These are phyloP conservation scores for Taiozyma onychis DNA, from an alignment of 1,139 yeast genomes.

Conservation along the genomic window DNA sequence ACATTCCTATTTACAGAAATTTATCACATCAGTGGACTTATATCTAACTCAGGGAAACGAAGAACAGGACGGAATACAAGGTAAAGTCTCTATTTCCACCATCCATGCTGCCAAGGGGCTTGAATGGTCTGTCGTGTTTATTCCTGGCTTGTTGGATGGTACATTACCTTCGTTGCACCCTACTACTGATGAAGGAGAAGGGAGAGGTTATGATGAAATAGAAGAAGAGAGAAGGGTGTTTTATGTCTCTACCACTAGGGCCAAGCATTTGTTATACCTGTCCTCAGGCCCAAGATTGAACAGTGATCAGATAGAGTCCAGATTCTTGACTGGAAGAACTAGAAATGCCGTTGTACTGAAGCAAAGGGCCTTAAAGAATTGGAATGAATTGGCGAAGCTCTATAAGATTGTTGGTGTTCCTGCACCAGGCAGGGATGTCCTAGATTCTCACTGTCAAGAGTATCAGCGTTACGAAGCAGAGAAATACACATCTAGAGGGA, in stretches of 20 bases:
- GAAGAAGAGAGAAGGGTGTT: slow-evolving; percentile 81
- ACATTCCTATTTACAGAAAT: slow-evolving; percentile 36
- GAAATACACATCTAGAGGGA: not conserved
- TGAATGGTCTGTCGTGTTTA: slow-evolving; percentile 91
- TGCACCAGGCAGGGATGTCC: not conserved
- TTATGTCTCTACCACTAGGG: slow-evolving; percentile 86
- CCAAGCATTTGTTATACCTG: slow-evolving; percentile 45
- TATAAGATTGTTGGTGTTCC: not conserved
- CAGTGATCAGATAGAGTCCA: slow-evolving; percentile 1
- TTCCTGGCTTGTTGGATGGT: slow-evolving; percentile 64
- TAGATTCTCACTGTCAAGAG: not conserved
- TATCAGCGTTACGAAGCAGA: not conserved
- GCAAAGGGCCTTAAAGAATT: slow-evolving; percentile 1
- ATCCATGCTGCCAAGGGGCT: slow-evolving; percentile 91
- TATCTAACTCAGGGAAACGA: slow-evolving; percentile 31
- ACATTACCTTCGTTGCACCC: slow-evolving; percentile 44
- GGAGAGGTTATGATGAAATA: slow-evolving; percentile 11
- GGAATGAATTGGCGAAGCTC: not conserved
- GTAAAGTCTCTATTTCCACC: slow-evolving; percentile 50
- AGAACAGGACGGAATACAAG: slow-evolving; percentile 13
- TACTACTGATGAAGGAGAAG: slow-evolving; percentile 29
- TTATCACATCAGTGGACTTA: slow-evolving; percentile 58
- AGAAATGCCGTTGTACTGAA: not conserved
- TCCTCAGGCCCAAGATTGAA: slow-evolving; percentile 13
- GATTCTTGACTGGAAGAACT: slow-evolving; percentile 2